Base-by-base conservation (phyloP, 257 asterid genomes). In the Lycium ferocissimum region DNA sequence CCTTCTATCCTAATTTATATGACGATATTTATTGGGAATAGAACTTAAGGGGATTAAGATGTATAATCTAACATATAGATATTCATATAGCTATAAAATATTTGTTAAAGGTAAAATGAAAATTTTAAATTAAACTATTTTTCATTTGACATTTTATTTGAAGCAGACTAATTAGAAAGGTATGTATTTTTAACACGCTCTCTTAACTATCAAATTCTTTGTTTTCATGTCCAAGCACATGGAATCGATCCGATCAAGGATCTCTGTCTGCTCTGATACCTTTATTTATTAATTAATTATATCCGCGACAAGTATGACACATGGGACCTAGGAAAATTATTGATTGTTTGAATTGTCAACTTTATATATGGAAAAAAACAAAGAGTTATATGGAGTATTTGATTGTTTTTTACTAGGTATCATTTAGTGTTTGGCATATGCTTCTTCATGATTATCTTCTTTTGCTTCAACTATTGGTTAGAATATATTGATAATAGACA, bases 301-400 rank as follows among this genome's bases (percentile, higher is more conserved):
- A 35, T 67, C 3, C 11, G 1, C 75, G 3, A 13, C 22, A 37
- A 37, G 22, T 67, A 15, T 18, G 15, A 67, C 17, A 67, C 7
- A 14, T 67, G 76, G 75, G 76, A 14, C 22, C 76, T 37, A 35
- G 49, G n/a, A 67, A 69, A 69, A 69, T 69, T 15, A 69, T 69
- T 69, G 0, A 17, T 15, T 7, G 13, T 37, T 69, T 69, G 78
- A 69, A 38, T 67, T 67, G 22, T 67, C 51, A 67, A 37, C 12
- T 69, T 69, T 38, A 26, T 69, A 37, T 9, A 49, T 0, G 59
- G 12, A 13, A 12, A 33, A 33, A 17, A 33, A 2, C 7, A 0
- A 66, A 67, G 6, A 35, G 14, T 67, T 13, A 14, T 13, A 13
- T 67, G 49, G 75, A 35, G 8, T 69, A 69, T 69, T 69, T 69